Base-by-base conservation (phyloP, 148 eudicot species). In the Fagopyrum tataricum region DNA sequence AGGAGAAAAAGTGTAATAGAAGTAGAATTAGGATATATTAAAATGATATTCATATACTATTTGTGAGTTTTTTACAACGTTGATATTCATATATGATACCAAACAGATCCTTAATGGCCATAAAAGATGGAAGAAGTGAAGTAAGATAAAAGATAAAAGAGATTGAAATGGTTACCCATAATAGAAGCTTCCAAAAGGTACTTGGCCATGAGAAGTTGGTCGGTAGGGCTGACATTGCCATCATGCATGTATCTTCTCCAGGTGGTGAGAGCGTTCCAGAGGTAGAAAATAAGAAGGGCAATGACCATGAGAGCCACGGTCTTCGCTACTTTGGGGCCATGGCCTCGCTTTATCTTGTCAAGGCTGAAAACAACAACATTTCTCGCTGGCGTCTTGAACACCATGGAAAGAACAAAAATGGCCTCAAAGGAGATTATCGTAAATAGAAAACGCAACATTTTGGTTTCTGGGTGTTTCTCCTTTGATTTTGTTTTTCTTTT, bases 121-220 rank as follows among this genome's bases (percentile, higher is more conserved):
- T n/a, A n/a, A n/a, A n/a, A n/a, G n/a, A n/a, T n/a, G n/a, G n/a
- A n/a, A n/a, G n/a, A n/a, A n/a, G n/a, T n/a, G n/a, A n/a, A n/a
- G n/a, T n/a, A n/a, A n/a, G 47, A 44, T 44, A 31, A 4, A 23
- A 61, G 31, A 21, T 8, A n/a, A n/a, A 31, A 62, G 41, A 31
- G 9, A 66, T 66, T 4, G 5, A 2, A 17, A 43, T 10, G 20
- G 6, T 61, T 86, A 93, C 98, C 98, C 96, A 93, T 85, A 20
- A 93, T 94, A 79, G 96, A 90, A 72, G 98, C 90, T 55, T 93
- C 86, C 24, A 93, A 92, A 56, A 64, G 89, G 72, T 86, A 79
- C 47, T 71, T 73, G 23, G 90, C 80, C 58, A 81, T 73, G 42
- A 93, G 79, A 37, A 93, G 77, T 80, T 93, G 98, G 79, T 90